Base-by-base conservation (phyloP, 306 rosid genomes). In the Cucurbita argyrosperma region DNA sequence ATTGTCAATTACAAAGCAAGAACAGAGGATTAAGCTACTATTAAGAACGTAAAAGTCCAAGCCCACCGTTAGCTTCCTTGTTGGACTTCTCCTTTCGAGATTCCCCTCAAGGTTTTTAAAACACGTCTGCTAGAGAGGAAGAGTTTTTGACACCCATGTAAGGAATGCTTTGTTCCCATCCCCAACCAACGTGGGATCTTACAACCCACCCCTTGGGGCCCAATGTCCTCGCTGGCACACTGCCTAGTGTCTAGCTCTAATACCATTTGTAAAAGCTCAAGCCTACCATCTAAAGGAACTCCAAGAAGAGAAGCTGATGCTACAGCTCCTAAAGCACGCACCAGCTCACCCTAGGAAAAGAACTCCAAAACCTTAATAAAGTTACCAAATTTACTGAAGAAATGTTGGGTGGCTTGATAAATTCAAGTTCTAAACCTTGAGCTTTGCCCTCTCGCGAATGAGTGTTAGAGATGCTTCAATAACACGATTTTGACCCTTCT, bases 391-490 rank as follows among this genome's bases (percentile, higher is more conserved):
- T 42, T n/a, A 56, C 43, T 46, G 56, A 26, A 26, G 30, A 1
- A 26, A 26, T 26, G 30, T 26, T 26, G 30, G 30, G 30, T 26
- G 30, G 2, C 30, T 26, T 26, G 1, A 26, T 26, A 26, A 26
- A 26, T 26, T 26, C 3, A 26, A 26, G 30, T 26, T 26, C 30
- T 50, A 68, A 82, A 85, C 97, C 99, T 91, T 88, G 43, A 94
- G 96, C 84, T 88, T 94, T 26, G 97, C 96, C 71, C 97, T 89
- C 79, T 94, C 99, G 38, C 97, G 89, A 80, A 94, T 94, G 43
- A 94, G 96, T 4, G 99, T 94, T 52, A 94, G 96, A 60, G 99
- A 94, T 73, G 97, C 99, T 79, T 91, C 97, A 18, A 94, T 87
- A 11, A 91, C 96, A 50, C 97, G 90, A 71, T 26, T 83, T 77